Evolutionary conservation across 1,284 basidiomycete genomes (phyloP).

Genomic region (Ceratobasidium papillatum): DNA sequence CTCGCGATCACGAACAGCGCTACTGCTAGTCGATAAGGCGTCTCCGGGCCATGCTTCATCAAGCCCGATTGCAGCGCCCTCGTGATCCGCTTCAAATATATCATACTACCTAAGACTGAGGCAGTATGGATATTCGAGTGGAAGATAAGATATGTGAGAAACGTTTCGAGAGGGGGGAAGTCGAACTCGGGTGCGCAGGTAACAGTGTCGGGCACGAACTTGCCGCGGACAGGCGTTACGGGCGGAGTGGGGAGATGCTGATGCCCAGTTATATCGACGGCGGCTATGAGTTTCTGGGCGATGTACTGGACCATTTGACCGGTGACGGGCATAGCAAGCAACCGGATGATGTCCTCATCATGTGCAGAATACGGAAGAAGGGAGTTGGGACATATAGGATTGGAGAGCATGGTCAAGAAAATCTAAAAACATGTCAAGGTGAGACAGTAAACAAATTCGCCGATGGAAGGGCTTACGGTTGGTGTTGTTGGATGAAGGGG

Average conservation of each 20-base stretch:
- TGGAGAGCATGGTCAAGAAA: not conserved
- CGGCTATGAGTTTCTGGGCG: not conserved
- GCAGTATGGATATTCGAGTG: slow-evolving; percentile 9
- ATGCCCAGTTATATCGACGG: not conserved
- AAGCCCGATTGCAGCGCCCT: slow-evolving; percentile 7
- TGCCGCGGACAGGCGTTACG: slow-evolving; percentile 16
- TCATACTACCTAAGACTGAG: slow-evolving; percentile 23
- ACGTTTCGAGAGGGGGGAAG: slow-evolving; percentile 16
- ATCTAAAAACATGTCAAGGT: not conserved
- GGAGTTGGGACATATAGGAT: not conserved
- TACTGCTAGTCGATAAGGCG: slow-evolving; percentile 15
- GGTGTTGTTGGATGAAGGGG: not conserved
- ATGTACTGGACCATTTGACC: slow-evolving; percentile 4
- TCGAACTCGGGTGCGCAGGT: slow-evolving; percentile 15
- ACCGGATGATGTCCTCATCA: slow-evolving; percentile 7
- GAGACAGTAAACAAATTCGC: not conserved
- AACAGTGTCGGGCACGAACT: not conserved
- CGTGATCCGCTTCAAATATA: slow-evolving; percentile 14
- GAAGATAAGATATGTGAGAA: not conserved
- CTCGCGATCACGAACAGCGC: slow-evolving; percentile 14
- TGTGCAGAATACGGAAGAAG: slow-evolving; percentile 1
- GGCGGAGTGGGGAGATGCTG: slow-evolving; percentile 15
- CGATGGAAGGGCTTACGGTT: not conserved
- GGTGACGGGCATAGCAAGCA: slow-evolving; percentile 16
- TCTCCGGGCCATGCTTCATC: slow-evolving; percentile 21